A percentile compares a stretch with the other conserved stretches of the same genome.
These are phyloP conservation scores for Pichia membranifaciens DNA, from an alignment of 805 yeast genomes.

Conservation along the genomic window DNA sequence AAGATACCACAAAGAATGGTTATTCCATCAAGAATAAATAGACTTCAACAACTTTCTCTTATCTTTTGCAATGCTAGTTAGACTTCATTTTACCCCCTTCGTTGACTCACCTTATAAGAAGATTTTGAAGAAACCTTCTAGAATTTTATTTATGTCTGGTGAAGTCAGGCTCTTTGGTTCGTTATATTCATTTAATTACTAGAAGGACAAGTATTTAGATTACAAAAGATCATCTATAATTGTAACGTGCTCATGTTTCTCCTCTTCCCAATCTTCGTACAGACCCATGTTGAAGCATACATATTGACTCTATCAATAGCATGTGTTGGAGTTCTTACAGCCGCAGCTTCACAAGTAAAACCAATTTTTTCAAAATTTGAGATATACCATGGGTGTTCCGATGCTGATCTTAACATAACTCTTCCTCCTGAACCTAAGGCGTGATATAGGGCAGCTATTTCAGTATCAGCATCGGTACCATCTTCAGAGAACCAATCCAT, in stretches of 20 bases:
- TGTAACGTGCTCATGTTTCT: constrained; percentile 47
- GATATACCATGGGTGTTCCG: constrained; percentile 74
- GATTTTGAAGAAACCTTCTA: no score
- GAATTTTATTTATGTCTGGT: no score
- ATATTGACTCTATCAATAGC: constrained; percentile 77
- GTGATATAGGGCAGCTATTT: constrained; percentile 55
- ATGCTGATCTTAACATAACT: constrained; percentile 71
- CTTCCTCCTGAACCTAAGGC: constrained; percentile 66
- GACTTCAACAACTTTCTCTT: no score
- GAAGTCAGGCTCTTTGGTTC: no score
- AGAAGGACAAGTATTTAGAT: no score
- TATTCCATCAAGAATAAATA: no score
- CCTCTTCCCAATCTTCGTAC: constrained; percentile 46
- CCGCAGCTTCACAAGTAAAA: constrained; percentile 64
- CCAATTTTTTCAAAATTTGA: constrained; percentile 61
- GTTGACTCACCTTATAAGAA: no score
- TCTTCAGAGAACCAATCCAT: constrained; percentile 84
- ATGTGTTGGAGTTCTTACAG: constrained; percentile 54
- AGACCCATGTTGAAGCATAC: constrained; percentile 88
- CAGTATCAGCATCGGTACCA: constrained; percentile 57
- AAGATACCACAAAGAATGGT: neutral
- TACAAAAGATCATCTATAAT: constrained; percentile 10
- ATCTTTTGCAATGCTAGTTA: no score
- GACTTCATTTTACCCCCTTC: no score
- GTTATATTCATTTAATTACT: no score